phyloP scores from a whole-genome alignment of 2,329 filamentous ascomycete genomes.

The Phialophora expanda region DNA sequence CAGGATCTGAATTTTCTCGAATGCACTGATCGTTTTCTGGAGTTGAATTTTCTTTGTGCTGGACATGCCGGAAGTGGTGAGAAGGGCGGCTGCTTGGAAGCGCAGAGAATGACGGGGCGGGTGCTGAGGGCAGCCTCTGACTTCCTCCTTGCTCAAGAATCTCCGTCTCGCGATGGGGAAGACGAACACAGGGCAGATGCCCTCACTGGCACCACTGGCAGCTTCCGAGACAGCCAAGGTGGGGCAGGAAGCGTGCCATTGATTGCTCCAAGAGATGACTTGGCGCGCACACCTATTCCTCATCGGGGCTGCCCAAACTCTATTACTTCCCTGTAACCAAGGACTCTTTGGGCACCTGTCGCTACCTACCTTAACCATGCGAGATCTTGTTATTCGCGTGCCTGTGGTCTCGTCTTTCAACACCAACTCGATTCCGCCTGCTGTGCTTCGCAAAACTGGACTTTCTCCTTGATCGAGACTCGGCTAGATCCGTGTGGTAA shows the following conservation, averaged over 20 bases:
- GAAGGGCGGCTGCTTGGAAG: conserved; percentile 18
- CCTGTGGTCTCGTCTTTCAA: background rate
- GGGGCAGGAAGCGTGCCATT: conserved; percentile 1
- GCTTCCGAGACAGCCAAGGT: conserved; percentile 1
- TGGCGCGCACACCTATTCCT: conserved; percentile 9
- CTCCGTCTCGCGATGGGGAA: conserved; percentile 10
- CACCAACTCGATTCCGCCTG: background rate
- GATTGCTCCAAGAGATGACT: conserved; percentile 1
- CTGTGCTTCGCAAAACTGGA: background rate
- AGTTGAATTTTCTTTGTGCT: conserved; percentile 3
- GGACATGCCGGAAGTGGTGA: conserved; percentile 18
- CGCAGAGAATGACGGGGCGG: conserved; percentile 24
- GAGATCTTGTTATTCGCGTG: background rate
- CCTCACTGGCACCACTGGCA: conserved; percentile 3
- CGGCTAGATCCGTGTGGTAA: background rate
- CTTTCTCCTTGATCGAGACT: background rate
- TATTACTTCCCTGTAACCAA: background rate
- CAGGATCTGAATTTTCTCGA: background rate
- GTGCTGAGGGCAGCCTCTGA: conserved; percentile 25
- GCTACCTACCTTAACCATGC: background rate
- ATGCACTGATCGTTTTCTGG: background rate
- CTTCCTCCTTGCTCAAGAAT: conserved; percentile 14
- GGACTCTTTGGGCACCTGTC: background rate
- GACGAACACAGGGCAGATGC: conserved; percentile 2
- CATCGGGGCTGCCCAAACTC: conserved; percentile 9